phyloP scores from a whole-genome alignment of 257 asterid species.

The Nicotiana otophora region DNA sequence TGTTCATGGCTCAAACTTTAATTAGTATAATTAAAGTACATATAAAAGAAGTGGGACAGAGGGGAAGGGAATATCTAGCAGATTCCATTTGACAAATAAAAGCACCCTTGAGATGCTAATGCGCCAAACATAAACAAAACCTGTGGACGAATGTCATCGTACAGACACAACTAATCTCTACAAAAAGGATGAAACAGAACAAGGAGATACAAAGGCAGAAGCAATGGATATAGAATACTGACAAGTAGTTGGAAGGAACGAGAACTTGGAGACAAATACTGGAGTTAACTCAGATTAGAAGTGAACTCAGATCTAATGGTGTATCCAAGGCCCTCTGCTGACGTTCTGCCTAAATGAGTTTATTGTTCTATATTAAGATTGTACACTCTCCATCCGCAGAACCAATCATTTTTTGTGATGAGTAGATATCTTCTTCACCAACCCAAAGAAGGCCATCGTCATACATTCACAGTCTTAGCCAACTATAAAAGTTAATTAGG shows the following conservation, averaged over 20 bases:
- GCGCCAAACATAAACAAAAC: neutral
- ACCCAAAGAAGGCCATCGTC: neutral
- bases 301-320: neutral
- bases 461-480: neutral
- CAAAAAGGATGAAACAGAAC: neutral
- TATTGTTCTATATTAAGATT: neutral
- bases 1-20: too few species aligned
- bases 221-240: neutral
- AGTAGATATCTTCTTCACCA: neutral
- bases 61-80: neutral
- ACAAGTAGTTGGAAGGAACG: neutral
- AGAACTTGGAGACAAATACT: neutral
- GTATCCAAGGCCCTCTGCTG: neutral
- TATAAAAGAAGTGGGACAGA: too few species aligned
- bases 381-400: neutral
- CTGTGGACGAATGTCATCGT: neutral
- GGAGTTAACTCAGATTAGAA: slow-evolving; percentile 1
- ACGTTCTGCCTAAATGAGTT: neutral
- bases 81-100: neutral
- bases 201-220: neutral
- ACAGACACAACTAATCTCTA: neutral
- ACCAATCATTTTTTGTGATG: neutral
- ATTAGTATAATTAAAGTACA: too few species aligned
- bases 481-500: neutral
- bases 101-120: neutral